Percentiles rank a stretch among this genome's conserved stretches.
Evolutionary conservation across 2,329 filamentous ascomycete species (phyloP).

Genomic region (Penicillium freii): DNA sequence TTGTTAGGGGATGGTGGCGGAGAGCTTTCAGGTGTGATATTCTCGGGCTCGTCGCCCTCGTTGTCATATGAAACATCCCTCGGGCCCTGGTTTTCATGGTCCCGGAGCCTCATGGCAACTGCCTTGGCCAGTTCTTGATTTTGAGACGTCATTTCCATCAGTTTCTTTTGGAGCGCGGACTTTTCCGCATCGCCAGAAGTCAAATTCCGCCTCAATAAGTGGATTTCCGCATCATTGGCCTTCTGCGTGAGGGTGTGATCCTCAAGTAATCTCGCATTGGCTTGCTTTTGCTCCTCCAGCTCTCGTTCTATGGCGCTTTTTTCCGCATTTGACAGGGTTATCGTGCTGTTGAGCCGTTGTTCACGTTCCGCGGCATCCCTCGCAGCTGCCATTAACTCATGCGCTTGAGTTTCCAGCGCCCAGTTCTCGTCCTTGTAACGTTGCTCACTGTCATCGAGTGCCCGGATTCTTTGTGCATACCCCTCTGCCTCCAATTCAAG

Average conservation of each 20-base stretch:
- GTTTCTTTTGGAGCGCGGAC: constrained; percentile 72
- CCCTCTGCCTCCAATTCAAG: constrained; percentile 80
- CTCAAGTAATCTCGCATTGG: constrained; percentile 74
- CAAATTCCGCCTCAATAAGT: constrained; percentile 76
- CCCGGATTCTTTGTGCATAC: constrained; percentile 74
- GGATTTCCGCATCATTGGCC: constrained; percentile 84
- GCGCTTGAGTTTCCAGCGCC: constrained; percentile 89
- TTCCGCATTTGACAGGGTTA: constrained; percentile 69
- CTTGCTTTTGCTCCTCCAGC: constrained; percentile 82
- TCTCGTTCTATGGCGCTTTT: constrained; percentile 79
- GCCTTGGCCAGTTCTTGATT: constrained; percentile 89
- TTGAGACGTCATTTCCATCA: constrained; percentile 83
- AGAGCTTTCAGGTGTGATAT: constrained; percentile 80
- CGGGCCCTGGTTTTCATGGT: constrained; percentile 63
- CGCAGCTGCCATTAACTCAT: constrained; percentile 71
- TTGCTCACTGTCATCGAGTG: constrained; percentile 88
- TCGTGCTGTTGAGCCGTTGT: constrained; percentile 71
- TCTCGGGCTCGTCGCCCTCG: constrained; percentile 64
- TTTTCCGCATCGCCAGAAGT: constrained; percentile 76
- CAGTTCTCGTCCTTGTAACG: constrained; percentile 98
- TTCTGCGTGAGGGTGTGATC: constrained; percentile 75
- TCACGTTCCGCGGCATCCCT: constrained; percentile 79
- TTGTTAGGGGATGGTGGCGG: constrained; percentile 89
- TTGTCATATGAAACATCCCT: constrained; percentile 61
- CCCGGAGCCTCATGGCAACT: constrained; percentile 69